These are phyloP conservation scores for Phtheirospermum japonicum DNA, from an alignment of 257 asterid genomes.

Conservation along the genomic window DNA sequence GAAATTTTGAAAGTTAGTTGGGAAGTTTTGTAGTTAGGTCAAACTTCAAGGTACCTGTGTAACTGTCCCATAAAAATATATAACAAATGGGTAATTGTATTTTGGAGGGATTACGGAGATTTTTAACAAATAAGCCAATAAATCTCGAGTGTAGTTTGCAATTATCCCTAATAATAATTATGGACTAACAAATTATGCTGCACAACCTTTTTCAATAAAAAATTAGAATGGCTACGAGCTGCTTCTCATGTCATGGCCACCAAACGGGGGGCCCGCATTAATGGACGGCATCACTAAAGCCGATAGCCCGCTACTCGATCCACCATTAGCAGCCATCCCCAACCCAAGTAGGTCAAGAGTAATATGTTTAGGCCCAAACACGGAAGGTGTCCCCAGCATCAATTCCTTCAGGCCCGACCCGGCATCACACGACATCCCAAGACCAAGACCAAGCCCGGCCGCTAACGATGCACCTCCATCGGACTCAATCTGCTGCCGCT, in stretches of 20 bases:
- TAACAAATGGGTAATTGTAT: too few species aligned
- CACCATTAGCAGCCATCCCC: conserved; percentile 78
- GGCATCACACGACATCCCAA: conserved; percentile 58
- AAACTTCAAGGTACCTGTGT: too few species aligned
- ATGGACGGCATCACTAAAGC: too few species aligned
- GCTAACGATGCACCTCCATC: conserved; percentile 25
- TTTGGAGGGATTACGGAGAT: too few species aligned
- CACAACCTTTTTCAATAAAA: too few species aligned
- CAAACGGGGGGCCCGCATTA: conserved; percentile 49
- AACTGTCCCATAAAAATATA: too few species aligned
- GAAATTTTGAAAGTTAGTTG: too few species aligned
- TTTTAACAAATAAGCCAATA: too few species aligned
- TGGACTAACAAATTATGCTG: too few species aligned
- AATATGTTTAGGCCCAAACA: conserved; percentile 72
- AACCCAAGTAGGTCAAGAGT: conserved; percentile 88
- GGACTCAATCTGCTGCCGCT: conserved; percentile 43
- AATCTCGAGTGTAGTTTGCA: too few species aligned
- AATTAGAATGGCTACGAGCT: conserved; percentile 24
- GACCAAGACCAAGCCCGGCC: conserved; percentile 67
- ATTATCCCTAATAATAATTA: too few species aligned
- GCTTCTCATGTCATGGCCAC: conserved; percentile 49
- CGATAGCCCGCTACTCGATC: conserved; percentile 49
- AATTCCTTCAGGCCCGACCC: conserved; percentile 74
- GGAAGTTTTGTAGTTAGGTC: background rate
- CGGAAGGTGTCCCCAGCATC: conserved; percentile 79